Percentiles rank a stretch among this genome's conserved stretches.
phyloP scores from a whole-genome alignment of 179 eudicot genomes.

The Beta corolliflora region DNA sequence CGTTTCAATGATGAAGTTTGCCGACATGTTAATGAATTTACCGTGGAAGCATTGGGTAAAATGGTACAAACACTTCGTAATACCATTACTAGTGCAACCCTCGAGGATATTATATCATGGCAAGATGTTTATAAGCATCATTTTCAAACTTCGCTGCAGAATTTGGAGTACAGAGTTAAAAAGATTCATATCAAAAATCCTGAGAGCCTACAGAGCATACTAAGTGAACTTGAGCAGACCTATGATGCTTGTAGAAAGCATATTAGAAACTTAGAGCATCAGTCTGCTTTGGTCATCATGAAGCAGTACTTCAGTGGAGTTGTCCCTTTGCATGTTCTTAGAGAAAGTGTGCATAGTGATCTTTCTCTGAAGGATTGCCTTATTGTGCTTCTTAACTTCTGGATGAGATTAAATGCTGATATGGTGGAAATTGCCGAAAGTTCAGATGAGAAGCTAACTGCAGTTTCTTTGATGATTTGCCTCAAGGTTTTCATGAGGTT shows the following conservation, averaged over 20 bases:
- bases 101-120: constrained; percentile 60
- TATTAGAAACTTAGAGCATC: constrained; percentile 51
- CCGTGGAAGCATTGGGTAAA: constrained; percentile 80
- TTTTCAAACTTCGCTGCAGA: constrained; percentile 47
- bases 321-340: constrained; percentile 39
- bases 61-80: constrained; percentile 64
- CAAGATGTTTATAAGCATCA: constrained; percentile 67
- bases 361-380: constrained; percentile 64
- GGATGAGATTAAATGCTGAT: constrained; percentile 74
- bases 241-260: constrained; percentile 65
- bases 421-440: constrained; percentile 45
- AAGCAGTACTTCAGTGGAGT: constrained; percentile 60
- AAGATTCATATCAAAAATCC: constrained; percentile 39
- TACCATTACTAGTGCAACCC: constrained; percentile 37
- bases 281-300: constrained; percentile 47
- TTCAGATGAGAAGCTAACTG: constrained; percentile 46
- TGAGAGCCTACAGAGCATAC: constrained; percentile 51
- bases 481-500: constrained; percentile 56
- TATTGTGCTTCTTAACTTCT: constrained; percentile 62
- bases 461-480: constrained; percentile 53
- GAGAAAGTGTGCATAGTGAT: constrained; percentile 39
- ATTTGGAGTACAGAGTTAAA: constrained; percentile 55
- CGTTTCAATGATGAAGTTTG: constrained; percentile 64
- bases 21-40: constrained; percentile 66
- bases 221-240: constrained; percentile 74